phyloP scores from a whole-genome alignment of 169 alveolate species.

The Miamiensis avidus region DNA sequence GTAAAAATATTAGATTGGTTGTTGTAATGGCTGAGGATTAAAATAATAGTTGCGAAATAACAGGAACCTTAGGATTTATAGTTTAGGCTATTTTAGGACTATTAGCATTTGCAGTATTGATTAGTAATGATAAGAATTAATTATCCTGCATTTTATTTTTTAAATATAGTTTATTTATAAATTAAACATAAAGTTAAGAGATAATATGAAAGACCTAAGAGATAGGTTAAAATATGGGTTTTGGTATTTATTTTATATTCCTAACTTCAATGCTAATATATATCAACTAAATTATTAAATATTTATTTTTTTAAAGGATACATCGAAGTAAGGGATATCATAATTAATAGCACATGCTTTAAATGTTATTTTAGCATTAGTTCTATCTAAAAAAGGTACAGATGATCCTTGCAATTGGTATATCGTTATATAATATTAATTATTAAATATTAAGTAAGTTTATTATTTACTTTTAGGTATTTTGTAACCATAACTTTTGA shows the following conservation, averaged over 20 bases:
- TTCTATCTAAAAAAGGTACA: background rate
- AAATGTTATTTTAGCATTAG: background rate
- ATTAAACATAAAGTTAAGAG: background rate
- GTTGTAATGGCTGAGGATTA: background rate
- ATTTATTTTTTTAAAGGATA: background rate
- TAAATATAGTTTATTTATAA: background rate
- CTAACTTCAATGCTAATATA: background rate
- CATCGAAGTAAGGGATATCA: background rate
- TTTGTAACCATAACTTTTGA: background rate
- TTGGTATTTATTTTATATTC: background rate
- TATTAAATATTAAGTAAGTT: too few relatives aligned
- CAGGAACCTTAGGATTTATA: background rate
- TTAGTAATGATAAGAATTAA: background rate
- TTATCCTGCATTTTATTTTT: background rate
- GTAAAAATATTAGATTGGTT: background rate
- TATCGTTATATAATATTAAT: background rate
- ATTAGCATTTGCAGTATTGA: background rate
- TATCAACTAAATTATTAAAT: background rate
- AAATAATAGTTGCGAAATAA: background rate
- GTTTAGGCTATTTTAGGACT: background rate
- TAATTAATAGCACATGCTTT: background rate
- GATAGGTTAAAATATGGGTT: background rate
- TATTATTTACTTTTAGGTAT: background rate
- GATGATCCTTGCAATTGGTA: background rate
- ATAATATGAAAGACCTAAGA: background rate